Evolutionary conservation across 345 rosid genomes (phyloP).

Genomic region (Eucalyptus regnans): DNA sequence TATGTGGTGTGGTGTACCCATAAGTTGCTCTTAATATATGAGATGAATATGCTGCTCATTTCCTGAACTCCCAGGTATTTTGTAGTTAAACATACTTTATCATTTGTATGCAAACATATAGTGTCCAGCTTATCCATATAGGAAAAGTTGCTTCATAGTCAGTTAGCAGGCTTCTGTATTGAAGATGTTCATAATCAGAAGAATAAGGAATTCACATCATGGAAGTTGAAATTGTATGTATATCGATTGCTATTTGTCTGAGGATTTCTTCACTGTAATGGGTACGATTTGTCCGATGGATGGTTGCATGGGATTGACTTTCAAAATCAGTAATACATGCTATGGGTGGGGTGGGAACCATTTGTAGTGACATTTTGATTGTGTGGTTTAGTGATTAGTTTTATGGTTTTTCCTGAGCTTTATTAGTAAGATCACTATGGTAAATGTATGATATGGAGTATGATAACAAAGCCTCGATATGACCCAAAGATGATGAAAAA

Average conservation of each 20-base stretch:
- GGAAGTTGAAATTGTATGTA: not conserved
- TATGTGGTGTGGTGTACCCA: not conserved
- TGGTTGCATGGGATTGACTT: not conserved
- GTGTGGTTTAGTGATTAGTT: not conserved
- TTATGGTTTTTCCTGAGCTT: not conserved
- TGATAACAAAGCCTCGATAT: not conserved
- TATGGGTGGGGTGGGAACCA: not conserved
- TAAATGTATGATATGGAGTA: not conserved
- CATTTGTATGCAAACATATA: not conserved
- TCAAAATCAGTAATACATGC: not conserved
- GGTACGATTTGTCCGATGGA: not conserved
- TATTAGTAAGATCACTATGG: not conserved
- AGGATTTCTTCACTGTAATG: not conserved
- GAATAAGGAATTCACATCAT: not conserved
- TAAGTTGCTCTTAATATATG: not conserved
- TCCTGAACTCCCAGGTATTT: not conserved
- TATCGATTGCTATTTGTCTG: not conserved
- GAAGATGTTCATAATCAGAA: not conserved
- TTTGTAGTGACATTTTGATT: not conserved
- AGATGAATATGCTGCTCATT: not conserved
- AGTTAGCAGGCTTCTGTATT: not conserved
- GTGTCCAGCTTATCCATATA: not conserved
- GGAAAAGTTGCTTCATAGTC: not conserved
- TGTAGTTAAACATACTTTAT: not conserved
- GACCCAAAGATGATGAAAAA: not conserved